Conservation (phyloP, 176 grass and related monocot species). For the Aegilops umbellulata region DNA sequence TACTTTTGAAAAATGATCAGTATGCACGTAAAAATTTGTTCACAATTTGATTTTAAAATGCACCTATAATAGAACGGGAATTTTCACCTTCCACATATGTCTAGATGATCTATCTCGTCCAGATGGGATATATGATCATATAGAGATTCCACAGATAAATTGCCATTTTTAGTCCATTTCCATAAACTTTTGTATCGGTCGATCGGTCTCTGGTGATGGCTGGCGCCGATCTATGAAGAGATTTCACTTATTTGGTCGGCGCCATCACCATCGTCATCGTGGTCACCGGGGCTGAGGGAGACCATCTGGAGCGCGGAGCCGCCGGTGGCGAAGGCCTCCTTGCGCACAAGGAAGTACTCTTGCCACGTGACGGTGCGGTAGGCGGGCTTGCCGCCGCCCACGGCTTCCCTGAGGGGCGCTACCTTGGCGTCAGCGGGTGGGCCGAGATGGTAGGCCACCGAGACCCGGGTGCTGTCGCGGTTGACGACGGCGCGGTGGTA, state of each 20-base stretch:
- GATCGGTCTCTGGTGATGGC: neutral
- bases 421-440: conserved; percentile 45
- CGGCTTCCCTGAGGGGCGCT: conserved; percentile 48
- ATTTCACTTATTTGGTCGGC: too few species aligned
- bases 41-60: too few species aligned
- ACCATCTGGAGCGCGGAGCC: conserved; percentile 52
- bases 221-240: neutral
- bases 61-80: too few species aligned
- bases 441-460: conserved; percentile 73
- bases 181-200: neutral
- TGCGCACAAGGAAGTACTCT: conserved; percentile 71
- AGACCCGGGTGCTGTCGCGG: conserved; percentile 49
- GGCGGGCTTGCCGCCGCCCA: neutral
- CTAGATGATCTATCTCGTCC: too few species aligned
- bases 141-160: too few species aligned
- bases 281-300: neutral
- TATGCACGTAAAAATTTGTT: too few species aligned
- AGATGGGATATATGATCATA: too few species aligned
- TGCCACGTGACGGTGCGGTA: conserved; percentile 83
- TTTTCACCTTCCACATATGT: too few species aligned
- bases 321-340: conserved; percentile 68
- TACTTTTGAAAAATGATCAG: too few species aligned
- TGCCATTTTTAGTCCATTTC: too few species aligned
- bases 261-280: too few species aligned
- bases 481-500: conserved; percentile 88